phyloP scores from a whole-genome alignment of 768 basidiomycete species.

The Thelephora aurantiotincta region DNA sequence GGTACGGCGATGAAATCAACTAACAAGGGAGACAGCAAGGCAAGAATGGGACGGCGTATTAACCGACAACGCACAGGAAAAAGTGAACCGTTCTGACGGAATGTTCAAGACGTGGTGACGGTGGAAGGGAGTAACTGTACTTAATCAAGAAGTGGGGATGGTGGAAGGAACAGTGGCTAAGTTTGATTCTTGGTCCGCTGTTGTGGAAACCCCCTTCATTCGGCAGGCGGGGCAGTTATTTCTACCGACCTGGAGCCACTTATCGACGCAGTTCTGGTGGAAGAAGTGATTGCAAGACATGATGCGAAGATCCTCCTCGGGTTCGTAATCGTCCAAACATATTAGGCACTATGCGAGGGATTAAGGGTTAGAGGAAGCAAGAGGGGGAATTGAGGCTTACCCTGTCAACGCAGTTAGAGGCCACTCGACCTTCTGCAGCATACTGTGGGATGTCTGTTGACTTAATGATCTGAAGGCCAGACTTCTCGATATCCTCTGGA shows the following conservation, averaged over 20 bases:
- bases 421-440: slow-evolving; percentile 47
- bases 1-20: too few relatives aligned
- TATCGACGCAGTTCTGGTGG: slow-evolving; percentile 80
- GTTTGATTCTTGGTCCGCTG: too few relatives aligned
- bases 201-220: neutral
- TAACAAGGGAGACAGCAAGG: too few relatives aligned
- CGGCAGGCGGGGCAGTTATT: slow-evolving; percentile 93
- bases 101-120: too few relatives aligned
- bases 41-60: too few relatives aligned
- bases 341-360: slow-evolving; percentile 48
- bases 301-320: slow-evolving; percentile 67
- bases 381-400: slow-evolving; percentile 21
- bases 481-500: slow-evolving; percentile 74
- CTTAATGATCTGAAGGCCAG: slow-evolving; percentile 67
- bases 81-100: too few relatives aligned
- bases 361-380: neutral
- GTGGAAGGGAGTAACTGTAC: too few relatives aligned
- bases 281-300: slow-evolving; percentile 82
- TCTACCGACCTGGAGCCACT: slow-evolving; percentile 64
- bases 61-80: too few relatives aligned
- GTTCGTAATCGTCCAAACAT: slow-evolving; percentile 76
- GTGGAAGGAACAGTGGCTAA: too few relatives aligned
- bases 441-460: slow-evolving; percentile 25
- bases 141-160: too few relatives aligned
- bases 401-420: slow-evolving; percentile 67